Evolutionary conservation across 495 filamentous ascomycete genomes (phyloP), one percentile per base, ranked within the genome.

Genomic region (Aspergillus cristatus): DNA sequence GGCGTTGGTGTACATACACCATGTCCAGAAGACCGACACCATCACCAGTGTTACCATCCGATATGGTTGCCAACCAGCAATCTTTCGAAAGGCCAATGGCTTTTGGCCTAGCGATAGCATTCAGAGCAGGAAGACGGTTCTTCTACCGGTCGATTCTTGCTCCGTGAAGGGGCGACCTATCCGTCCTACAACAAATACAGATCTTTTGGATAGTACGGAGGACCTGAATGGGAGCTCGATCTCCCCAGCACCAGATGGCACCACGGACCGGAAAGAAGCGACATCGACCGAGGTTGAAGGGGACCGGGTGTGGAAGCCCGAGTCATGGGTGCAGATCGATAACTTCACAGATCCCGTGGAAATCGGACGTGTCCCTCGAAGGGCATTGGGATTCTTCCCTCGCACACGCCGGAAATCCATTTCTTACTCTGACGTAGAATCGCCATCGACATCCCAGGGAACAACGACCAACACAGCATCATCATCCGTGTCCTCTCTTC

Each of bases 81-180:
- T 84, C 0, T 83, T 98, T 40, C 65, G 82, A 16, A 88, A 86
- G 53, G 83, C 86, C 17, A 98, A 98, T 52, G 77, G 90, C 13
- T 74, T 98, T 47, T 97, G 91, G 91, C 84, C 86, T 6, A 85
- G 85, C 41, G 93, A 96, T 54, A 81, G 74, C 38, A 82, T 95
- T 25, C 89, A 95, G 53, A 74, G 76, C 36, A 78, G 87, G 28
- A 85, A 86, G 46, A 78, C 74, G 14, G 70, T 98, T 12, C 67
- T 94, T 7, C 58, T 98, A 18, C 91, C 91, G 2, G 87, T 97
- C 10, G 91, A 95, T 52, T 82, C 83, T 7, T 96, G 91, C 55
- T 78, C 78, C 15, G 74, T 88, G 25, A 89, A 88, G 50, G 91
- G 91, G 8, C 74, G 79, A 28, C 62, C 62, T 20, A 36, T 63